phyloP scores from a whole-genome alignment of 2,329 filamentous ascomycete species.

The Hirsutella rhossiliensis region DNA sequence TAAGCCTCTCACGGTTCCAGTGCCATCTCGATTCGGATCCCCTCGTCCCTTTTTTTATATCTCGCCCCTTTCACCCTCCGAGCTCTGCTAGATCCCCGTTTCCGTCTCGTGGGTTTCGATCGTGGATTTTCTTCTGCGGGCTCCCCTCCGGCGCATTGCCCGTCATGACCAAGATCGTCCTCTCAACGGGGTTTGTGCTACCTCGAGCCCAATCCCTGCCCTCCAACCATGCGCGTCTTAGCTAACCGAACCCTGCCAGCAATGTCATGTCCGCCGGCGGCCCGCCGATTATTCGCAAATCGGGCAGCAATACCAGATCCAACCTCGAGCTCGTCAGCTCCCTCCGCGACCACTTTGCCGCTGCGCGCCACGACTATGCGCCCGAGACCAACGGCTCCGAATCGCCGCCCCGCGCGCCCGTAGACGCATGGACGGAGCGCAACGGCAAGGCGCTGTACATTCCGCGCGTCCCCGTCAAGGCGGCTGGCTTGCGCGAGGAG shows the following conservation, averaged over 20 bases:
- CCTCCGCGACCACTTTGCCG: conserved; percentile 69
- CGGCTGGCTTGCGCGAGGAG: conserved; percentile 67
- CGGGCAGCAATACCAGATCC: conserved; percentile 60
- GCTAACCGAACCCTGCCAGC: conserved; percentile 19
- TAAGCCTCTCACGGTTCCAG: too few relatives aligned
- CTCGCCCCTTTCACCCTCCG: too few relatives aligned
- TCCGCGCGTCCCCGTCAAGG: conserved; percentile 62
- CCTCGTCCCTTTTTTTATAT: too few relatives aligned
- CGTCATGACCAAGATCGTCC: conserved; percentile 63
- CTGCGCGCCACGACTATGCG: conserved; percentile 54
- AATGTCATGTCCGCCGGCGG: conserved; percentile 82
- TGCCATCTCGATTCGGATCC: too few relatives aligned
- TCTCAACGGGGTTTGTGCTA: conserved; percentile 67
- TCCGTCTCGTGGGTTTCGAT: too few relatives aligned
- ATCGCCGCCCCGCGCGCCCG: conserved; percentile 12
- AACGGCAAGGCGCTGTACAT: conserved; percentile 56
- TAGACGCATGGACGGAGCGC: conserved; percentile 55
- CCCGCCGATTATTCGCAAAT: conserved; percentile 72
- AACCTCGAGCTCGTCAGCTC: conserved; percentile 89
- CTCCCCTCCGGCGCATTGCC: not conserved
- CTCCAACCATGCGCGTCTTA: not conserved
- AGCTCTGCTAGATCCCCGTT: too few relatives aligned
- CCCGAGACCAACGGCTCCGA: conserved; percentile 19
- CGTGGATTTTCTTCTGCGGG: not conserved
- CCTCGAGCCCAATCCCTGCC: conserved; percentile 1